A percentile compares a stretch with the other conserved stretches of the same genome.
These are phyloP conservation scores for Phaseolus coccineus DNA, from an alignment of 331 rosid genomes.

Conservation along the genomic window DNA sequence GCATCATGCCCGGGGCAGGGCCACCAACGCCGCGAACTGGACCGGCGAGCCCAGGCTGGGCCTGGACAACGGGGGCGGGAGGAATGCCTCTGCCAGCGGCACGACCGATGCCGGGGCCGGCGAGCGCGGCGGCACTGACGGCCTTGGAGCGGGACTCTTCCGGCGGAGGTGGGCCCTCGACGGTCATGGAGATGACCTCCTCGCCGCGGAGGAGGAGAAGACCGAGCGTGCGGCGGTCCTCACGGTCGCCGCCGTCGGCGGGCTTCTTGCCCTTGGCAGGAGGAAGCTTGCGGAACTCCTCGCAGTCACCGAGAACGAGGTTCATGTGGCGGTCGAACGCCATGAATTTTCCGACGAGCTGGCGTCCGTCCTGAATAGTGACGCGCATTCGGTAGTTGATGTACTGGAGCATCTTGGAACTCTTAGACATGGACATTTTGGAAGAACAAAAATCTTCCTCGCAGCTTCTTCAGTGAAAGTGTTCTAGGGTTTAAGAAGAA, in stretches of 20 bases:
- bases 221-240: conserved; percentile 96
- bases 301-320: conserved; percentile 96
- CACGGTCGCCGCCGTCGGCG: conserved; percentile 65
- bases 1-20: conserved; percentile 99
- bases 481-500: conserved; percentile 33
- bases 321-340: conserved; percentile 99
- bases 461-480: not conserved
- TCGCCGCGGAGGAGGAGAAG: conserved; percentile 97
- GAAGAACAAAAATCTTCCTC: not conserved
- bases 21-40: conserved; percentile 98
- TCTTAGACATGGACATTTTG: conserved; percentile 96
- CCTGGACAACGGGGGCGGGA: conserved; percentile 79
- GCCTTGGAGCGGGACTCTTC: conserved; percentile 95
- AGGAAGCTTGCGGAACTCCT: conserved; percentile 96
- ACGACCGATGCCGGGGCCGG: conserved; percentile 92
- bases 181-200: conserved; percentile 99
- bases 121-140: conserved; percentile 76
- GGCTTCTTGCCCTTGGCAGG: conserved; percentile 84
- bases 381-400: conserved; percentile 94
- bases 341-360: conserved; percentile 97
- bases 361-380: conserved; percentile 96
- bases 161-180: conserved; percentile 96
- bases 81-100: conserved; percentile 88
- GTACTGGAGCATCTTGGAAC: conserved; percentile 98
- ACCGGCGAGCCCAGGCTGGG: conserved; percentile 94